phyloP scores from a whole-genome alignment of 306 rosid species.

The Pyrus bretschneideri region DNA sequence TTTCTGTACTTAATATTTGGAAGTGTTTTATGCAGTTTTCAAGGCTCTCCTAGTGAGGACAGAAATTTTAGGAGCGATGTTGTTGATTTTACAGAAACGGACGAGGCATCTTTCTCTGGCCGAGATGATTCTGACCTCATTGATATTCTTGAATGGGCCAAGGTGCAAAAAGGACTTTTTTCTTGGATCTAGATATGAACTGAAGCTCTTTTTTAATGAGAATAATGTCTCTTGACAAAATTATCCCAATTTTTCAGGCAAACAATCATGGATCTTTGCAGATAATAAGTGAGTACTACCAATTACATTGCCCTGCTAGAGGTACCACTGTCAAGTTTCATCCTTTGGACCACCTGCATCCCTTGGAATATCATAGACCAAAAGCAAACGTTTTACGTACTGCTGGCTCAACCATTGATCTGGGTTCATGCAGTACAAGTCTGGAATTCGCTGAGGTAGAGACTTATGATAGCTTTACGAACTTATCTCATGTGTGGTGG shows the following conservation, averaged over 20 bases:
- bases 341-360: conserved; percentile 64
- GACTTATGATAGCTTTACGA: conserved; percentile 9
- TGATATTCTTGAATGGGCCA: conserved; percentile 96
- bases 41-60: conserved; percentile 94
- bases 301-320: conserved; percentile 48
- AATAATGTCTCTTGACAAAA: conserved; percentile 6
- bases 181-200: conserved; percentile 6
- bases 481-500: background rate
- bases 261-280: conserved; percentile 69
- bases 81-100: conserved; percentile 90
- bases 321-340: conserved; percentile 63
- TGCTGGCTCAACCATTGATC: conserved; percentile 61
- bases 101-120: conserved; percentile 88
- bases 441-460: conserved; percentile 67
- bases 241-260: conserved; percentile 43
- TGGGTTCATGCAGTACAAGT: conserved; percentile 60
- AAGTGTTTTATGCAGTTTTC: conserved; percentile 63
- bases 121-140: conserved; percentile 85
- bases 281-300: conserved; percentile 68
- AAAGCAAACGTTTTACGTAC: conserved; percentile 33
- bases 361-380: conserved; percentile 53
- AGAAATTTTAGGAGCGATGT: conserved; percentile 84
- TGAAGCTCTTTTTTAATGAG: background rate
- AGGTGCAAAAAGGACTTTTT: conserved; percentile 39
- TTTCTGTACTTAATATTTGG: background rate